phyloP scores from a whole-genome alignment of 1,284 basidiomycete species.

The Nidula niveotomentosa region DNA sequence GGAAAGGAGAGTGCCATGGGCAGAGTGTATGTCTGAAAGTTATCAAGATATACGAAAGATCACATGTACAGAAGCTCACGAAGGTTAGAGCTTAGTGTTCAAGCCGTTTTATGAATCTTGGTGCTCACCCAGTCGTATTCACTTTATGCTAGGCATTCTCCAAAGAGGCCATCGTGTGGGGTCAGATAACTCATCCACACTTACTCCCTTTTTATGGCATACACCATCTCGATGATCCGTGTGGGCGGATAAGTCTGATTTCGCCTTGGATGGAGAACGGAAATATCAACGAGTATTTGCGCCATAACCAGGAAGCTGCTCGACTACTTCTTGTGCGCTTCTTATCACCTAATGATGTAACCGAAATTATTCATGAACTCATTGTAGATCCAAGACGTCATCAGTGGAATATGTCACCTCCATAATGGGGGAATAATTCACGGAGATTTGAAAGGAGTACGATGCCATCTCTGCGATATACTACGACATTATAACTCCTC shows the following conservation, averaged over 20 bases:
- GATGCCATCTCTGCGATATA: not conserved
- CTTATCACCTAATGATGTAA: no score
- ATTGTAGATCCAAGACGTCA: not conserved
- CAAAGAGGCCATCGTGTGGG: constrained; percentile 10
- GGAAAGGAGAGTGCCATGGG: not conserved
- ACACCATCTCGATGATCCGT: constrained; percentile 7
- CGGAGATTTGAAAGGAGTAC: constrained; percentile 1
- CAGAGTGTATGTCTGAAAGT: not conserved
- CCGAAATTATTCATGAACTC: not conserved
- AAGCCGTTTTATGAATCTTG: no score
- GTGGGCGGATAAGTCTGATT: constrained; percentile 11
- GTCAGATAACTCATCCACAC: constrained; percentile 15
- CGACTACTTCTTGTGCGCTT: not conserved
- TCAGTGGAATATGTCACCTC: not conserved
- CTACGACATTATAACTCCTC: no score
- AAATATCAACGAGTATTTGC: not conserved
- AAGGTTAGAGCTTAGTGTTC: no score
- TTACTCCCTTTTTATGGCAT: constrained; percentile 21
- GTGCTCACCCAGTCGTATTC: not conserved
- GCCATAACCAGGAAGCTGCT: not conserved
- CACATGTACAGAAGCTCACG: not conserved
- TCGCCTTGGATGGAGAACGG: constrained; percentile 18
- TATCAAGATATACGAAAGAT: not conserved
- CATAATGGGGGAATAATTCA: not conserved
- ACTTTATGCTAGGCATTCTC: constrained; percentile 4